Base-by-base conservation (phyloP, 2,329 filamentous ascomycete species). In the Sclerotinia trifoliorum region DNA sequence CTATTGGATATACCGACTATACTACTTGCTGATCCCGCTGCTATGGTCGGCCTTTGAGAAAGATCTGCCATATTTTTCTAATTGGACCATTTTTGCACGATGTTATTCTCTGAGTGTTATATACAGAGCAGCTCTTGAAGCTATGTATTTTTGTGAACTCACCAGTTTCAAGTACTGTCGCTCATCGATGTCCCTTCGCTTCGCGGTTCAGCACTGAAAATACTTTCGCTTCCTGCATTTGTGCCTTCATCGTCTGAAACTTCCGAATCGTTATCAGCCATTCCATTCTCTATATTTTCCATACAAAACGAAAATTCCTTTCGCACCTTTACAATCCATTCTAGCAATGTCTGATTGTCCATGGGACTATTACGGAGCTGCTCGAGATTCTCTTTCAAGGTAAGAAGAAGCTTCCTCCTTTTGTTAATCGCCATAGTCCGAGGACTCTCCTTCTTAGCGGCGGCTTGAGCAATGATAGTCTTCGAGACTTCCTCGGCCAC, bases 241-340 rank as follows among this genome's bases (percentile, higher is more conserved):
- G 10, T 32, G 13, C n/a, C 58, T 8, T 62, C 60, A 55, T 61
- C 68, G 35, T 69, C 68, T 7, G 57, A 62, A 17, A 65, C 61
- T 13, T 70, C 70, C 21, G 70, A 67, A 15, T 72, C 71, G 60
- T 66, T 71, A 49, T 69, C 71, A 0, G 48, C 70, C 56, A 69
- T 66, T 54, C 74, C 73, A 56, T 71, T 71, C 42, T 91, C 87
- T 39, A 93, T 85, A 1, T 71, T 61, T 29, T 86, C 83, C 91
- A 96, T 94, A 10, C 86, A 82, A 5, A 82, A 73, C 10, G 91
- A 83, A 74, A 97, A 97, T 66, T 96, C 91, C 61, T 84, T 84
- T 76, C 94, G 92, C 17, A 95, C 78, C 70, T 84, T 84, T 66
- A 80, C 81, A 56, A 95, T 78, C 84, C 91, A 93, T 56, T 80